Percentiles rank a stretch among this genome's conserved stretches.
phyloP scores from a whole-genome alignment of 345 rosid species.

The Stellera chamaejasme region DNA sequence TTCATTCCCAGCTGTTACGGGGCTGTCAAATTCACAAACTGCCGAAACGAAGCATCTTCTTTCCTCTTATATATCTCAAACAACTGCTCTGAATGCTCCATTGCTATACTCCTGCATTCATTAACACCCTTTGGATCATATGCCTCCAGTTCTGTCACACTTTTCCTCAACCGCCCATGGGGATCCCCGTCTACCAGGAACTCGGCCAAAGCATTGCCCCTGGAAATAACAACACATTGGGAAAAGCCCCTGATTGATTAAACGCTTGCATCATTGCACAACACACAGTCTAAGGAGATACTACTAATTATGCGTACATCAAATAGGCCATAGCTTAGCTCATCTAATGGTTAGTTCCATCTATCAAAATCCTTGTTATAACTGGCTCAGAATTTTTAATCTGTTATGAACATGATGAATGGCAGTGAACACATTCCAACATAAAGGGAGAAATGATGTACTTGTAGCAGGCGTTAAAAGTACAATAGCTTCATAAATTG shows the following conservation, averaged over 20 bases:
- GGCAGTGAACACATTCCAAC: no score
- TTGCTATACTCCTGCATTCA: slow-evolving; percentile 20
- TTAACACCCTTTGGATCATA: slow-evolving; percentile 11
- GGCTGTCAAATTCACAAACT: not conserved
- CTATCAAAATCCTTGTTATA: no score
- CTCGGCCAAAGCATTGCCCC: slow-evolving; percentile 20
- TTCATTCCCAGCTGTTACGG: no score
- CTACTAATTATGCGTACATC: no score
- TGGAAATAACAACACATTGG: slow-evolving; percentile 6
- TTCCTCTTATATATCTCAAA: slow-evolving; percentile 22
- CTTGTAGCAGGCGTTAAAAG: no score
- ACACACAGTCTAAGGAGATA: not conserved
- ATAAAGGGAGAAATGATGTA: no score
- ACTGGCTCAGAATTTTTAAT: no score
- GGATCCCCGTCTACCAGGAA: slow-evolving; percentile 25
- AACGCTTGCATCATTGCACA: not conserved
- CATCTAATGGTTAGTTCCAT: no score
- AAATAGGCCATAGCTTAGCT: no score
- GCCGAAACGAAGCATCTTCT: slow-evolving; percentile 14
- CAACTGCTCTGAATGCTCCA: slow-evolving; percentile 15
- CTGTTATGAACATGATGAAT: no score
- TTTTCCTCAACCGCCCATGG: slow-evolving; percentile 20
- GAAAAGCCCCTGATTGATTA: not conserved
- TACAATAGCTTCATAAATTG: no score
- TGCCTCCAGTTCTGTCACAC: slow-evolving; percentile 15